Percentiles rank a stretch among this genome's conserved stretches.
These are phyloP conservation scores for Alectoria sarmentosa DNA, from an alignment of 495 filamentous ascomycete genomes.

Conservation along the genomic window DNA sequence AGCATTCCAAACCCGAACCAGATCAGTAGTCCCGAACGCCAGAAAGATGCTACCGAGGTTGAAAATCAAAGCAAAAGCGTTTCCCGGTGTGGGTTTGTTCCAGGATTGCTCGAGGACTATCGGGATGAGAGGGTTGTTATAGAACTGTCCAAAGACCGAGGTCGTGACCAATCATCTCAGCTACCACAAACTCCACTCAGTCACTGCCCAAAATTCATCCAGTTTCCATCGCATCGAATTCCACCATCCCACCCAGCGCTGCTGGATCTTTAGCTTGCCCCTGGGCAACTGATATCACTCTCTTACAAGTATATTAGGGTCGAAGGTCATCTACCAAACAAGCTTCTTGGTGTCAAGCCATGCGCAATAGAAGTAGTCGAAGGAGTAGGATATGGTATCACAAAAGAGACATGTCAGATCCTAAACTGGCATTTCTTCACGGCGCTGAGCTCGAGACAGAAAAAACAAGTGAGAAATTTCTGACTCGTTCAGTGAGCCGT, in stretches of 20 bases:
- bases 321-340: slow-evolving; percentile 29
- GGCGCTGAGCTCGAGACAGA: slow-evolving; percentile 10
- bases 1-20: not conserved
- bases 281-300: slow-evolving; percentile 1
- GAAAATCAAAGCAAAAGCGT: not conserved
- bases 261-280: not conserved
- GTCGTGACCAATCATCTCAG: not conserved
- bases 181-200: not conserved
- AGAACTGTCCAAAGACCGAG: not conserved
- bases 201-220: not conserved
- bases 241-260: not conserved
- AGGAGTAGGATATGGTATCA: slow-evolving; percentile 24
- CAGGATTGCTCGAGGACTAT: no score
- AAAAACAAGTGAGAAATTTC: not conserved
- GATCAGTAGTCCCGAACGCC: not conserved
- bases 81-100: not conserved
- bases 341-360: slow-evolving; percentile 28
- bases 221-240: not conserved
- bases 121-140: not conserved
- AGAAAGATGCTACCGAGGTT: not conserved
- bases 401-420: slow-evolving; percentile 4
- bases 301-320: not conserved
- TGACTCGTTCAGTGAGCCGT: not conserved
- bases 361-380: slow-evolving; percentile 27
- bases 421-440: slow-evolving; percentile 3